Conservation (phyloP, 495 filamentous ascomycete species). For the Durotheca rogersii region DNA sequence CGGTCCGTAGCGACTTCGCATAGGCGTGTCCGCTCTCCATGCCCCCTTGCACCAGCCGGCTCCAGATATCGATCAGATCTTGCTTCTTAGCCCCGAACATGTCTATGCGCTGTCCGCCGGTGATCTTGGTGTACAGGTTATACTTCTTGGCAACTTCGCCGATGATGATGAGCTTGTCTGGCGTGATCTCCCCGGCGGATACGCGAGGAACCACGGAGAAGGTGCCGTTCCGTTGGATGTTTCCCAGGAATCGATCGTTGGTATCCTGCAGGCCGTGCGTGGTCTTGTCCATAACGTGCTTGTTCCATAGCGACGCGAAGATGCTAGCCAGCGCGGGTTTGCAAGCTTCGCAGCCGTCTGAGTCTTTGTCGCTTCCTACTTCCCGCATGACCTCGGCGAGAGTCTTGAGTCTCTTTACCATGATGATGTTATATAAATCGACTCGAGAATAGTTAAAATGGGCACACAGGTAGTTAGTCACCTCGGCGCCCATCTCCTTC, state of each 20-base stretch:
- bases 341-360: conserved; percentile 88
- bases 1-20: conserved; percentile 85
- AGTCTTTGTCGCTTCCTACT: conserved; percentile 70
- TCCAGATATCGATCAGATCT: conserved; percentile 89
- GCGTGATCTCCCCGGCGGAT: conserved; percentile 85
- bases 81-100: conserved; percentile 95
- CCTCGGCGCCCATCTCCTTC: conserved; percentile 84
- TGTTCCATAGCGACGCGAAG: conserved; percentile 81
- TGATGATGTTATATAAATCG: conserved; percentile 89
- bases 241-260: conserved; percentile 90
- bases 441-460: conserved; percentile 87
- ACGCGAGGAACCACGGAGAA: conserved; percentile 89
- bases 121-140: conserved; percentile 90
- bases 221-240: conserved; percentile 93
- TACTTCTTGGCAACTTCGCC: conserved; percentile 89
- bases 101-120: conserved; percentile 91
- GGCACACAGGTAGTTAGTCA: conserved; percentile 83
- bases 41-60: conserved; percentile 78
- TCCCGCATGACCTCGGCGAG: conserved; percentile 81
- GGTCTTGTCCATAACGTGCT: conserved; percentile 75
- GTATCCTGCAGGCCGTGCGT: conserved; percentile 87
- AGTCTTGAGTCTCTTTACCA: conserved; percentile 74
- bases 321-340: conserved; percentile 88
- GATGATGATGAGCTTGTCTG: conserved; percentile 86
- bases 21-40: conserved; percentile 97